A percentile compares a stretch with the other conserved stretches of the same genome.
Evolutionary conservation across 148 eudicot species (phyloP).

Genomic region (Dianthus caryophyllus): DNA sequence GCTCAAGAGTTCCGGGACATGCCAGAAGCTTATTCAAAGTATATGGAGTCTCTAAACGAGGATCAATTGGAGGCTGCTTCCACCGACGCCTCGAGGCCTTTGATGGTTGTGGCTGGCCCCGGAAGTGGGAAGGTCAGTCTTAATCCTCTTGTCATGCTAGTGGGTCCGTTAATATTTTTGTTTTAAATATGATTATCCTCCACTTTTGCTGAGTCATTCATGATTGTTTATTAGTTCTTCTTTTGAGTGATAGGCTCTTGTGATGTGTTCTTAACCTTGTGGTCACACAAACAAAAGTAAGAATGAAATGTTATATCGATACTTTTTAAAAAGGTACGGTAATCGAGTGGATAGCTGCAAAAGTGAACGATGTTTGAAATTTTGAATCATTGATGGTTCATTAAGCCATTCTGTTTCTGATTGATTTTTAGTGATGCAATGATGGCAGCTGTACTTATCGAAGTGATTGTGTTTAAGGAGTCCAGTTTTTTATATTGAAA

Average conservation of each 20-base stretch:
- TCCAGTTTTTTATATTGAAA: background rate
- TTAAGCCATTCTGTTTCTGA: background rate
- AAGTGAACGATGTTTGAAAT: no score
- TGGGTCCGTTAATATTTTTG: background rate
- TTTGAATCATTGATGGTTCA: background rate
- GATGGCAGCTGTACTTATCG: background rate
- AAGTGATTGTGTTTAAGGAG: background rate
- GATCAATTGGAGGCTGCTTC: slow-evolving; percentile 86
- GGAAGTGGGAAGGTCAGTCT: slow-evolving; percentile 90
- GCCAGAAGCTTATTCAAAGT: slow-evolving; percentile 64
- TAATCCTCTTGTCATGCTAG: slow-evolving; percentile 5
- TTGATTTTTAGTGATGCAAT: background rate
- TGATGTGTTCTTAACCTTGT: slow-evolving; percentile 1
- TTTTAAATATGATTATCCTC: background rate
- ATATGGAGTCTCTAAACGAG: slow-evolving; percentile 60
- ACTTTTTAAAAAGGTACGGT: no score
- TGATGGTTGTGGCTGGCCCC: slow-evolving; percentile 95
- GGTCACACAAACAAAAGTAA: background rate
- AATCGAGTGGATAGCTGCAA: no score
- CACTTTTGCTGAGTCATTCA: background rate
- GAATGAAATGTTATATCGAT: background rate
- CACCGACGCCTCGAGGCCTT: slow-evolving; percentile 64
- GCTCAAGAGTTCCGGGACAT: slow-evolving; percentile 30
- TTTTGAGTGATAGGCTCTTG: background rate
- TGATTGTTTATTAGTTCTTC: background rate